phyloP scores from a whole-genome alignment of 2,329 filamentous ascomycete genomes.

The Teratosphaeria viscida region DNA sequence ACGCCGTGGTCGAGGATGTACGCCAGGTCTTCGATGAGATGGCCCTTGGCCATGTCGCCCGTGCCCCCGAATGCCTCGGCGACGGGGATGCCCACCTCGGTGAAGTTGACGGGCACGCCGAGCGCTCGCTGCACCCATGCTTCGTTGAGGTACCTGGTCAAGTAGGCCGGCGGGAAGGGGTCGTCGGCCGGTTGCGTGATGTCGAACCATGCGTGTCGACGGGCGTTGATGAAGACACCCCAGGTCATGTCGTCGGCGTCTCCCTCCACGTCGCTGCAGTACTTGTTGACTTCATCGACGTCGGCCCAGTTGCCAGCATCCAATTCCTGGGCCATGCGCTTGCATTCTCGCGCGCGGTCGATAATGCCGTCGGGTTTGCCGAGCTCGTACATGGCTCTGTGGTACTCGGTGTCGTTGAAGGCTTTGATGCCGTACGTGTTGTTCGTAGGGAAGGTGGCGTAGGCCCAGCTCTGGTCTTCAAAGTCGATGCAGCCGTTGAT shows the following conservation, averaged over 20 bases:
- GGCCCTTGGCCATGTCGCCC: slow-evolving; percentile 32
- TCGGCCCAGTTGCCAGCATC: slow-evolving; percentile 42
- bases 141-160: slow-evolving; percentile 47
- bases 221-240: slow-evolving; percentile 33
- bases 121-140: slow-evolving; percentile 47
- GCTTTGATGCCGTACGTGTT: slow-evolving; percentile 48
- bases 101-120: slow-evolving; percentile 37
- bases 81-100: slow-evolving; percentile 23
- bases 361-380: slow-evolving; percentile 41
- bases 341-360: slow-evolving; percentile 45
- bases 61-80: slow-evolving; percentile 30
- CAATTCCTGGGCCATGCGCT: slow-evolving; percentile 33
- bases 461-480: slow-evolving; percentile 35
- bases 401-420: slow-evolving; percentile 38
- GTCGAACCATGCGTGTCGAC: slow-evolving; percentile 46
- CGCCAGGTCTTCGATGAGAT: slow-evolving; percentile 29
- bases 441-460: slow-evolving; percentile 36
- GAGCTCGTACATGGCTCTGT: slow-evolving; percentile 31
- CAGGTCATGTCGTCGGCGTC: slow-evolving; percentile 37
- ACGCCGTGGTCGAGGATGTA: slow-evolving; percentile 33
- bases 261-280: slow-evolving; percentile 18
- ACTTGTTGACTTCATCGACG: slow-evolving; percentile 22
- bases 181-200: slow-evolving; percentile 39
- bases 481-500: slow-evolving; percentile 49
- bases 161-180: slow-evolving; percentile 34